Base-by-base conservation (phyloP, 306 rosid genomes). In the Dalbergia cochinchinensis region DNA sequence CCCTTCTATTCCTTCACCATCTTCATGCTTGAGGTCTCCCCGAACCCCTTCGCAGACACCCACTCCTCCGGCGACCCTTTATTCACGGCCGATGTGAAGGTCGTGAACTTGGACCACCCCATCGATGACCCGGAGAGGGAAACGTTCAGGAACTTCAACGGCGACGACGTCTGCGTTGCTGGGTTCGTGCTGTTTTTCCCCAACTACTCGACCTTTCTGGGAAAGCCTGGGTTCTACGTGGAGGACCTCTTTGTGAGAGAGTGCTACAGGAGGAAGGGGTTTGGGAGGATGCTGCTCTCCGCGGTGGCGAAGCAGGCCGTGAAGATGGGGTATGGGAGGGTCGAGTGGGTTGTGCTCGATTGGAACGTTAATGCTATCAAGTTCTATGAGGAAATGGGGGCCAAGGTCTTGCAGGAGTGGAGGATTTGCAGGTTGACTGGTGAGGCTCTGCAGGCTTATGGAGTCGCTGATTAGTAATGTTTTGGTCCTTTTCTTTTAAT, bases 281-380 rank as follows among this genome's bases (percentile, higher is more conserved):
- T 94, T 3, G 94, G 98, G 59, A 91, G 65, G 39, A 82, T 87
- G 84, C 68, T 94, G 68, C 86, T 92, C 1, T 82, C 93, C 0
- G 88, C 92, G 7, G 97, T 94, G 78, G 97, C 97, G 3, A 88
- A 76, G 35, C 98, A 94, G 51, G 98, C 98, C 4, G 98, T 92
- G 87, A 87, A 82, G 84, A 91, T 92, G 98, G 97, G 90, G 6
- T 94, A 88, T 57, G 97, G 97, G 15, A 88, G 97, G 60, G 98
- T 92, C 51, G 94, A 91, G 73, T 91, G 98, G 98, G 84, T 84
- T 44, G 98, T 94, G 76, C 93, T 94, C 13, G 97, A 94, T 71
- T 88, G 98, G 97, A 94, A 94, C 19, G 79, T 65, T 0, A 91
- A 91, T 79, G 98, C 97, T 1, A 94, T 92, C 7, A 87, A 19